phyloP scores from a whole-genome alignment of 2,329 filamentous ascomycete species.

The Alternaria gaisen region DNA sequence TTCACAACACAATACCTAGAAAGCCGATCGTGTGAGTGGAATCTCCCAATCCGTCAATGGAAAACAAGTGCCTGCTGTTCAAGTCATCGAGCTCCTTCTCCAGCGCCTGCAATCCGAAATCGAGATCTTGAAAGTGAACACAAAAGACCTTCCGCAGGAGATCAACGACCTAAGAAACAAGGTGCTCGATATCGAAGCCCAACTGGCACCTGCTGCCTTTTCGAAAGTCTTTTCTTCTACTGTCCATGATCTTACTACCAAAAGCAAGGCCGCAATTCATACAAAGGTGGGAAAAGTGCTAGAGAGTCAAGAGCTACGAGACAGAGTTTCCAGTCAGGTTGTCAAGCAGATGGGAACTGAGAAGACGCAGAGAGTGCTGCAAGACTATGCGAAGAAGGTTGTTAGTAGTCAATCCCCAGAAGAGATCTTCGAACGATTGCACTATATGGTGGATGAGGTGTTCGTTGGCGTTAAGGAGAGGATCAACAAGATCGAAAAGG shows the following conservation, averaged over 20 bases:
- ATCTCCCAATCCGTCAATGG: background rate
- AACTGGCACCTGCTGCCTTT: background rate
- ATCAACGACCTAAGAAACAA: background rate
- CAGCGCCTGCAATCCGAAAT: background rate
- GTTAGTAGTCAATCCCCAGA: background rate
- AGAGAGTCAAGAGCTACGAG: background rate
- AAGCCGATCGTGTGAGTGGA: background rate
- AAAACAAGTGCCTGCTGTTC: background rate
- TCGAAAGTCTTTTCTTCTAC: background rate
- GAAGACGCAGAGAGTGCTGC: background rate
- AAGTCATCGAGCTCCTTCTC: background rate
- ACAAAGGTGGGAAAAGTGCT: background rate
- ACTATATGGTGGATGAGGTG: background rate
- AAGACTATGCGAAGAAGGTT: background rate
- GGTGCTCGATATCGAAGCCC: background rate
- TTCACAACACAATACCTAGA: background rate
- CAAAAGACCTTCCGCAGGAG: background rate
- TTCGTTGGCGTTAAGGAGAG: background rate
- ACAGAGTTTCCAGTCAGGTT: background rate
- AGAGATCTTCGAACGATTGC: background rate
- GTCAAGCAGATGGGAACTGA: background rate
- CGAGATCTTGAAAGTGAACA: background rate
- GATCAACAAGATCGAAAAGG: background rate
- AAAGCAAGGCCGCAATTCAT: background rate
- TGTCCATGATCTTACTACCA: background rate